A percentile compares a stretch with the other conserved stretches of the same genome.
These are phyloP conservation scores for Fusarium hostae DNA, from an alignment of 2,329 filamentous ascomycete species.

Conservation along the genomic window DNA sequence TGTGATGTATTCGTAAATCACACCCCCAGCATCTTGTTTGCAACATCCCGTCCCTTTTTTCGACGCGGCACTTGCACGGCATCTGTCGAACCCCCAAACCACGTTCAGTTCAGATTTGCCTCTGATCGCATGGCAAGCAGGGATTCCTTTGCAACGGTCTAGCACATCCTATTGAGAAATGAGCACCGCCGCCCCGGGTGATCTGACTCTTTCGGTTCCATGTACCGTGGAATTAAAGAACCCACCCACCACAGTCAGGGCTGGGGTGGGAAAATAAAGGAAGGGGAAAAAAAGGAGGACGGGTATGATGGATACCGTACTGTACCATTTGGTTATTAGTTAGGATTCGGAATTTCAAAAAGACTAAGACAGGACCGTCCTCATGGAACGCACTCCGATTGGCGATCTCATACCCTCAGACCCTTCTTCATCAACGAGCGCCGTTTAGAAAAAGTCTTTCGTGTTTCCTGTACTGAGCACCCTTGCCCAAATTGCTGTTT, in stretches of 20 bases:
- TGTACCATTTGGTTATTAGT: neutral
- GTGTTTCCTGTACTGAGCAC: slow-evolving; percentile 17
- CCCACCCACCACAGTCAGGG: slow-evolving; percentile 4
- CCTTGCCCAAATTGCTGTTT: slow-evolving; percentile 29
- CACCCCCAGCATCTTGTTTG: neutral
- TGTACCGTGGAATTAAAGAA: slow-evolving; percentile 17
- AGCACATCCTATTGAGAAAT: slow-evolving; percentile 18
- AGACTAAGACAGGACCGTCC: slow-evolving; percentile 41
- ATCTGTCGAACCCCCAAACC: slow-evolving; percentile 20
- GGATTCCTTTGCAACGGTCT: slow-evolving; percentile 18
- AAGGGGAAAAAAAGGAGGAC: slow-evolving; percentile 17
- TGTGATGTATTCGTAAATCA: neutral
- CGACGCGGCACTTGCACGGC: slow-evolving; percentile 36
- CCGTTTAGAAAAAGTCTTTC: slow-evolving; percentile 25
- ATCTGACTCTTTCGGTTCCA: slow-evolving; percentile 36
- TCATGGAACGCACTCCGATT: slow-evolving; percentile 44
- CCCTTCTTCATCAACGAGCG: slow-evolving; percentile 25
- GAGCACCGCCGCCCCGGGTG: slow-evolving; percentile 20
- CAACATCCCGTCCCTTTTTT: neutral
- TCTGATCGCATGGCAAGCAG: slow-evolving; percentile 35
- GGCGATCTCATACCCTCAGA: slow-evolving; percentile 27
- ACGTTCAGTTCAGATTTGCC: slow-evolving; percentile 9
- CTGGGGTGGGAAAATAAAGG: slow-evolving; percentile 10
- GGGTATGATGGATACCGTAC: neutral
- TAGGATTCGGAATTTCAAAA: slow-evolving; percentile 24